Percentiles rank a stretch among this genome's conserved stretches.
Evolutionary conservation across 495 filamentous ascomycete genomes (phyloP).

Genomic region (Rhypophila decipiens): DNA sequence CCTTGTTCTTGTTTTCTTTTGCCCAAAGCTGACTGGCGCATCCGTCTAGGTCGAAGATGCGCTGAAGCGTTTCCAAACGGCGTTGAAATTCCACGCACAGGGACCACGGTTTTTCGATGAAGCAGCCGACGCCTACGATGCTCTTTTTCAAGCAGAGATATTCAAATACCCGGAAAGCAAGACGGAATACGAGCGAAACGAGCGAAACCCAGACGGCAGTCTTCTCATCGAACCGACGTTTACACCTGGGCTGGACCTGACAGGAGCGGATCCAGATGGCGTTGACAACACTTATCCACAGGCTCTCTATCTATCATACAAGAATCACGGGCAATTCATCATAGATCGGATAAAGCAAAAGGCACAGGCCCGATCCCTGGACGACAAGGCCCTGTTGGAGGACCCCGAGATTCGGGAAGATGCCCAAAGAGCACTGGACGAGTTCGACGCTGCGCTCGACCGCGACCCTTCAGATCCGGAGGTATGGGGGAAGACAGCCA

Average conservation of each 20-base stretch:
- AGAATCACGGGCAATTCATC: slow-evolving; percentile 87
- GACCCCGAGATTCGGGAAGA: slow-evolving; percentile 34
- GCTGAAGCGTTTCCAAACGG: slow-evolving; percentile 88
- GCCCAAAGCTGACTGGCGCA: neutral
- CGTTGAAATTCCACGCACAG: slow-evolving; percentile 86
- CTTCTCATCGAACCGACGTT: slow-evolving; percentile 32
- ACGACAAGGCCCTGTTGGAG: slow-evolving; percentile 26
- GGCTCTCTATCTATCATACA: slow-evolving; percentile 85
- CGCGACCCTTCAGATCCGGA: slow-evolving; percentile 89
- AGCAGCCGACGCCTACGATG: slow-evolving; percentile 75
- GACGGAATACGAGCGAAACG: slow-evolving; percentile 65
- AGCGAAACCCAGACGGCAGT: slow-evolving; percentile 50
- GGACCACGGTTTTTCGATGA: slow-evolving; percentile 68
- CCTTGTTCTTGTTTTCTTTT: neutral
- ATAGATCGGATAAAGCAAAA: slow-evolving; percentile 61
- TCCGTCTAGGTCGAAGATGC: slow-evolving; percentile 77
- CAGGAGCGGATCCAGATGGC: slow-evolving; percentile 52
- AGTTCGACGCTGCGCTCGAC: slow-evolving; percentile 71
- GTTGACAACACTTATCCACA: slow-evolving; percentile 77
- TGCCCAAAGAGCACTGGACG: slow-evolving; percentile 46
- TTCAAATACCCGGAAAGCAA: slow-evolving; percentile 83
- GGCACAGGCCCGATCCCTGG: slow-evolving; percentile 30
- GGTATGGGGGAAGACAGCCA: slow-evolving; percentile 83
- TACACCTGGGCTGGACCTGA: slow-evolving; percentile 31
- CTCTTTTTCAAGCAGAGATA: slow-evolving; percentile 84